Evolutionary conservation across 1,139 yeast genomes (phyloP).

Genomic region (Blastobotrys arbuscula): DNA sequence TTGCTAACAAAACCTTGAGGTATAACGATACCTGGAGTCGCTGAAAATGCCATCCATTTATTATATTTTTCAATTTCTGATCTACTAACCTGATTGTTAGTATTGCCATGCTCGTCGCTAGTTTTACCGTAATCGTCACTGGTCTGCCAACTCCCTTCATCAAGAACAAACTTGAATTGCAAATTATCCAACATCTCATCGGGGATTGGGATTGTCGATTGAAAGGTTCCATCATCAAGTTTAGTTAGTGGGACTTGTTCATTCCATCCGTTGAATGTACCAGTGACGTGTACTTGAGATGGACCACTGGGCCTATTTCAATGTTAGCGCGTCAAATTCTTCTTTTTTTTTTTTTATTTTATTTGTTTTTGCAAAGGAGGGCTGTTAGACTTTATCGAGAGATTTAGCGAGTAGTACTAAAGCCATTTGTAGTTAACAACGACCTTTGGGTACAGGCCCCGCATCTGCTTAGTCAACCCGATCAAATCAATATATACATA

Average conservation of each 20-base stretch:
- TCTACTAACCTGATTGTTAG: conserved; percentile 51
- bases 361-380: no score
- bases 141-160: conserved; percentile 57
- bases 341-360: neutral
- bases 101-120: conserved; percentile 50
- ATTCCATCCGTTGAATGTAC: conserved; percentile 73
- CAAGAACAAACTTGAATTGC: conserved; percentile 53
- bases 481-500: conserved; percentile 4
- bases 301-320: conserved; percentile 65
- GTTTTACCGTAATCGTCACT: conserved; percentile 43
- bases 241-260: conserved; percentile 54
- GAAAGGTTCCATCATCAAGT: conserved; percentile 55
- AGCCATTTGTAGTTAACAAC: no score
- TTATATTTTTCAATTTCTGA: neutral
- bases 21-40: conserved; percentile 7
- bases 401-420: no score
- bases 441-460: no score
- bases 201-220: conserved; percentile 47
- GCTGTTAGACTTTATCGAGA: no score
- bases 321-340: neutral
- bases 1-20: no score
- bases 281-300: conserved; percentile 64
- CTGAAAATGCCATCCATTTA: neutral
- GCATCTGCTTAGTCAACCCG: no score
- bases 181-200: neutral